Evolutionary conservation across 768 basidiomycete species (phyloP).

Genomic region (Hypholoma sublateritium): DNA sequence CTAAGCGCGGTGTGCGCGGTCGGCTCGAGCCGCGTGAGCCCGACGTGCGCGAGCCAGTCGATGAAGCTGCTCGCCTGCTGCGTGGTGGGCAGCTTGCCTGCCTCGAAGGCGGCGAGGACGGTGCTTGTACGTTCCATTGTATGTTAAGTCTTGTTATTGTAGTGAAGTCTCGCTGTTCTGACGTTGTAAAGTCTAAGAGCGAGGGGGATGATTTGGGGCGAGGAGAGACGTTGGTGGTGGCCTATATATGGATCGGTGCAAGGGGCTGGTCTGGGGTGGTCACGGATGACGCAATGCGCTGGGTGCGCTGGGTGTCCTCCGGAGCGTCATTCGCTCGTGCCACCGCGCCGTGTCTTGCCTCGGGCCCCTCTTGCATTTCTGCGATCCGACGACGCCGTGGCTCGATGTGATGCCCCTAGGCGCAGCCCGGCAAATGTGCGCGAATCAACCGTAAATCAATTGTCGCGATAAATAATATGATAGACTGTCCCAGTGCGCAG

Average conservation of each 20-base stretch:
- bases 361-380: too few relatives aligned
- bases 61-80: slow-evolving; percentile 53
- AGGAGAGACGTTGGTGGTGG: neutral
- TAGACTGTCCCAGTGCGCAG: too few relatives aligned
- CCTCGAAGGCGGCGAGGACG: slow-evolving; percentile 64
- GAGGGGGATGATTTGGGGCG: neutral
- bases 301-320: neutral
- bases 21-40: slow-evolving; percentile 44
- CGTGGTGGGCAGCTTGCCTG: slow-evolving; percentile 69
- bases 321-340: neutral
- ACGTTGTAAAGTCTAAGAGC: neutral
- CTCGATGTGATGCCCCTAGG: too few relatives aligned
- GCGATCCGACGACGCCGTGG: too few relatives aligned
- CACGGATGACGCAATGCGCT: neutral
- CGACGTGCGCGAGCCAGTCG: slow-evolving; percentile 52
- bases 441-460: too few relatives aligned
- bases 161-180: neutral
- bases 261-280: neutral
- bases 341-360: too few relatives aligned
- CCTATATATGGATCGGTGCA: neutral
- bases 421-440: too few relatives aligned
- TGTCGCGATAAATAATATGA: too few relatives aligned
- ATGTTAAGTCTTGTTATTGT: neutral
- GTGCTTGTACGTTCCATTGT: slow-evolving; percentile 65
- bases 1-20: slow-evolving; percentile 43